Percentiles rank a stretch among this genome's conserved stretches.
Conservation (phyloP, 371 early-diverging fungal genomes). For the Lichtheimia hyalospora region DNA sequence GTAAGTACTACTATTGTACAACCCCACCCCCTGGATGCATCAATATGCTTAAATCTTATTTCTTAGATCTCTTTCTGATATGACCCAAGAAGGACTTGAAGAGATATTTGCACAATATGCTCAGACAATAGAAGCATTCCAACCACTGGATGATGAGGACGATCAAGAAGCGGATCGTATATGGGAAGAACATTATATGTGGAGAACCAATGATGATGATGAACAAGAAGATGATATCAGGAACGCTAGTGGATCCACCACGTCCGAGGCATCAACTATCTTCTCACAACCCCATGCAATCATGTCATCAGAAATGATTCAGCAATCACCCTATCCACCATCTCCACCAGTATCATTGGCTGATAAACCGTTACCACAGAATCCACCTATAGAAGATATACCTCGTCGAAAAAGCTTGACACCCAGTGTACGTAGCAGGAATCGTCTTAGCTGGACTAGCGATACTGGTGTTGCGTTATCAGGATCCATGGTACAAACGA, state of each 20-base stretch:
- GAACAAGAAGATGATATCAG: conserved; percentile 24
- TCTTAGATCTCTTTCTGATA: conserved; percentile 35
- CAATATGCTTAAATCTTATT: neutral
- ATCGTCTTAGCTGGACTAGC: conserved; percentile 25
- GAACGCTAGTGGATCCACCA: conserved; percentile 4
- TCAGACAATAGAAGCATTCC: conserved; percentile 43
- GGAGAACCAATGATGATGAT: conserved; percentile 15
- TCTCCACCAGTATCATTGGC: neutral
- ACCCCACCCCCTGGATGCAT: conserved; percentile 6
- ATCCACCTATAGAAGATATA: conserved; percentile 4
- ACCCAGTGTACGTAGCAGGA: conserved; percentile 7
- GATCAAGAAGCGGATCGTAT: neutral
- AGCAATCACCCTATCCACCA: conserved; percentile 9
- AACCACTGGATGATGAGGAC: conserved; percentile 18
- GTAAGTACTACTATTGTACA: conserved; percentile 21
- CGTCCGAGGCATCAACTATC: conserved; percentile 12
- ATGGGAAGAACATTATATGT: conserved; percentile 2
- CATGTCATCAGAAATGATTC: conserved; percentile 8
- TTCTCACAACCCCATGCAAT: conserved; percentile 13
- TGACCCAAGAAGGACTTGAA: conserved; percentile 47
- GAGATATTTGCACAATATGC: conserved; percentile 43
- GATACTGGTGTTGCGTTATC: conserved; percentile 13
- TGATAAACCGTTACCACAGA: conserved; percentile 17
- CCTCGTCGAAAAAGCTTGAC: conserved; percentile 20
- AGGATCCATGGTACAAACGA: conserved; percentile 7